A percentile compares a stretch with the other conserved stretches of the same genome.
Conservation (phyloP, 1,284 basidiomycete genomes). For the Moesziomyces aphidis region DNA sequence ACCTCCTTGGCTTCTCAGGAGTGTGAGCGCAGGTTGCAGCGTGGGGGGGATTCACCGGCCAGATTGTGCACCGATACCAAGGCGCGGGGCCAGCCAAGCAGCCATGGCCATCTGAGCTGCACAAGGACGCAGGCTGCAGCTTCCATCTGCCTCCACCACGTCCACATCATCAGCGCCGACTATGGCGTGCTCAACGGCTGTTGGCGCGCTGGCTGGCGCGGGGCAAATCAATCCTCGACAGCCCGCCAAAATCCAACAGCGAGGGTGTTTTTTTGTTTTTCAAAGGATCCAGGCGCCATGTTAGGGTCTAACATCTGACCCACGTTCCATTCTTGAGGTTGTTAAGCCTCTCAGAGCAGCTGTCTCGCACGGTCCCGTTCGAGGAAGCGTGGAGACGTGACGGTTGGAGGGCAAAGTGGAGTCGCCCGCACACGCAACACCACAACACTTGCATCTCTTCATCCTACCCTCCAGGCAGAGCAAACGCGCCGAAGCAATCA, state of each 20-base stretch:
- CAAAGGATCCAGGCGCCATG: no score
- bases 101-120: neutral
- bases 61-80: neutral
- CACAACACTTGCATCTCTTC: no score
- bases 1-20: neutral
- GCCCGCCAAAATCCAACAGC: neutral
- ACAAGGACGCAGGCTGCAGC: slow-evolving; percentile 1
- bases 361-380: neutral
- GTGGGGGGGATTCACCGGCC: neutral
- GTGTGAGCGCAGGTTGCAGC: neutral
- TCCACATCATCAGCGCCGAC: slow-evolving; percentile 19
- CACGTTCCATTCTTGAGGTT: no score
- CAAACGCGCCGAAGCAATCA: slow-evolving; percentile 1
- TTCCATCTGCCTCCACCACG: neutral
- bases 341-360: no score
- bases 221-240: neutral
- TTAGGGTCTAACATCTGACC: neutral
- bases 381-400: neutral
- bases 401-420: neutral
- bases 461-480: no score
- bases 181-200: neutral
- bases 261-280: neutral
- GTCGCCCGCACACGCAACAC: neutral
- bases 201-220: neutral
- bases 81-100: slow-evolving; percentile 18